Evolutionary conservation across 441 rosid genomes (phyloP).

Genomic region (Pelargonium australe): DNA sequence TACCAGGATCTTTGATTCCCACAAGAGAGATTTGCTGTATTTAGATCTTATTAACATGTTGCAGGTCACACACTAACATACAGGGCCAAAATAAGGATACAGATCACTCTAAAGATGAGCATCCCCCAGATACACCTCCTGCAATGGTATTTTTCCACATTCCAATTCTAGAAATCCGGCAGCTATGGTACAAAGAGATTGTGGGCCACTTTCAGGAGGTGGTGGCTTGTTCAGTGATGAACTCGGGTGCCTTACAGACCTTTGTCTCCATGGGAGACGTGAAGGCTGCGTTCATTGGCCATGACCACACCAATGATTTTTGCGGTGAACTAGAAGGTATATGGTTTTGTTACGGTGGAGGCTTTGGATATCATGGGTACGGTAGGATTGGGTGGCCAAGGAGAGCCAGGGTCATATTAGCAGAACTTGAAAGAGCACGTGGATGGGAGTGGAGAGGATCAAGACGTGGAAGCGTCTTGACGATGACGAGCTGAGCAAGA

Average conservation of each 20-base stretch:
- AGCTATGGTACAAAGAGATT: slow-evolving; percentile 46
- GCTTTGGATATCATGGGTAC: slow-evolving; percentile 84
- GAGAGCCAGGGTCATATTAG: slow-evolving; percentile 62
- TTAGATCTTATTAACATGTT: slow-evolving; percentile 43
- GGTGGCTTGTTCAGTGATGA: slow-evolving; percentile 64
- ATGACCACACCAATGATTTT: slow-evolving; percentile 80
- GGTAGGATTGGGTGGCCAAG: slow-evolving; percentile 68
- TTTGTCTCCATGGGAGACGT: slow-evolving; percentile 66
- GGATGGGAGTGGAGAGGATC: slow-evolving; percentile 55
- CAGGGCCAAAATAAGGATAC: slow-evolving; percentile 38
- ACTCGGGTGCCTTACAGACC: slow-evolving; percentile 55
- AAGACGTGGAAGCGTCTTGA: slow-evolving; percentile 83
- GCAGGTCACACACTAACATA: slow-evolving; percentile 32
- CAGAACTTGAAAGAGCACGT: slow-evolving; percentile 47
- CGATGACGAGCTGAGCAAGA: slow-evolving; percentile 54
- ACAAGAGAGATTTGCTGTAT: slow-evolving; percentile 22
- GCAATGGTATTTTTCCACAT: slow-evolving; percentile 81
- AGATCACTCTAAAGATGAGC: slow-evolving; percentile 17
- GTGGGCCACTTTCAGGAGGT: slow-evolving; percentile 66
- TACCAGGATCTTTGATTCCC: slow-evolving; percentile 17
- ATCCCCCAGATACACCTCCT: slow-evolving; percentile 22
- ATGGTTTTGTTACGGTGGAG: slow-evolving; percentile 95
- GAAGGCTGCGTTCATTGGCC: slow-evolving; percentile 81
- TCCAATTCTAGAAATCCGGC: slow-evolving; percentile 62
- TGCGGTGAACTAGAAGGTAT: slow-evolving; percentile 70